Percentiles rank a stretch among this genome's conserved stretches.
phyloP scores from a whole-genome alignment of 352 stramenopile genomes.

The Phytophthora vignae region DNA sequence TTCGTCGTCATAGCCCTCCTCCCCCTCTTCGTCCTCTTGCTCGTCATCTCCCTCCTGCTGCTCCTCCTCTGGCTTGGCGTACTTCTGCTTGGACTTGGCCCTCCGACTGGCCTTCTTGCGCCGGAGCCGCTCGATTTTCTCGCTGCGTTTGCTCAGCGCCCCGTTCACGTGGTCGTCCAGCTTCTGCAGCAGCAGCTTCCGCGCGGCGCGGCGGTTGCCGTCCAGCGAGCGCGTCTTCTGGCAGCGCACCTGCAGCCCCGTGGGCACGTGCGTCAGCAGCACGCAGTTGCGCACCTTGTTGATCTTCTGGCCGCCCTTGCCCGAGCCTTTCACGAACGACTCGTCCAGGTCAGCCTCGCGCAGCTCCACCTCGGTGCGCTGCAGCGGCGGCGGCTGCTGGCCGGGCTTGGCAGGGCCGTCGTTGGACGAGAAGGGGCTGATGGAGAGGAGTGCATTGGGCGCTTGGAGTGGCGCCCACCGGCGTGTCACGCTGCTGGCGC shows the following conservation, averaged over 20 bases:
- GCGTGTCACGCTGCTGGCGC: no score
- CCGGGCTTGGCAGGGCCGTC: not conserved
- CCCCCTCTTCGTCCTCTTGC: slow-evolving; percentile 12
- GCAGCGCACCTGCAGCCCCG: slow-evolving; percentile 77
- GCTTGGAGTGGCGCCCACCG: not conserved
- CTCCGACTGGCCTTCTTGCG: slow-evolving; percentile 72
- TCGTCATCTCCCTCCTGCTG: slow-evolving; percentile 23
- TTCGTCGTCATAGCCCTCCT: slow-evolving; percentile 22
- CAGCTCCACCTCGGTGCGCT: slow-evolving; percentile 45
- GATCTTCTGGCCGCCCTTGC: slow-evolving; percentile 92
- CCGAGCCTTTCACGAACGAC: slow-evolving; percentile 89
- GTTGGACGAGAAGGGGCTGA: not conserved
- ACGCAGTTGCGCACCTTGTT: slow-evolving; percentile 93
- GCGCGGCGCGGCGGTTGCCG: slow-evolving; percentile 77
- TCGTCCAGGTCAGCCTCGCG: slow-evolving; percentile 80
- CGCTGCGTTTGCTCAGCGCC: slow-evolving; percentile 56
- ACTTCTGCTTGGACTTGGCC: slow-evolving; percentile 71
- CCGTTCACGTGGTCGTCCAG: slow-evolving; percentile 82
- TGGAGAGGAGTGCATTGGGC: not conserved
- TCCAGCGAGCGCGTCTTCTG: slow-evolving; percentile 86
- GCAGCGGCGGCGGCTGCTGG: not conserved
- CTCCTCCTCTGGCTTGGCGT: slow-evolving; percentile 25
- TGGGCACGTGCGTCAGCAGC: slow-evolving; percentile 84
- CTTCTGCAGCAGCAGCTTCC: slow-evolving; percentile 77
- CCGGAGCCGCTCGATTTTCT: slow-evolving; percentile 73